Conservation (phyloP, 371 early-diverging fungal genomes). For the Choanephora cucurbitarum region DNA sequence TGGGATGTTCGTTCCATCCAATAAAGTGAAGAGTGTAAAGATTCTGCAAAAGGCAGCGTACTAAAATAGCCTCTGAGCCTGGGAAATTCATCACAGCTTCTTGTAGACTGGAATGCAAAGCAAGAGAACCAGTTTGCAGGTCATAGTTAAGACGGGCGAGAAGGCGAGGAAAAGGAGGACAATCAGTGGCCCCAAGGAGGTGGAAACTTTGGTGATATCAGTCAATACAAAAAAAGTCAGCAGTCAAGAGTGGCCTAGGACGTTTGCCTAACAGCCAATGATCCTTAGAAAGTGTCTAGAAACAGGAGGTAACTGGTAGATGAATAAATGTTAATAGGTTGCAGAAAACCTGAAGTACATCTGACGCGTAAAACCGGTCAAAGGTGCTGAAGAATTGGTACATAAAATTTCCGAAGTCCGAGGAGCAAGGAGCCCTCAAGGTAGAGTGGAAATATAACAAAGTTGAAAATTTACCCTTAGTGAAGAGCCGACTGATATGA, state of each 20-base stretch:
- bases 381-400: not conserved
- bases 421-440: not conserved
- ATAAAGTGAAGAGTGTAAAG: too few relatives aligned
- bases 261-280: not conserved
- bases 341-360: not conserved
- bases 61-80: too few relatives aligned
- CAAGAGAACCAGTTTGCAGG: not conserved
- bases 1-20: too few relatives aligned
- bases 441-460: not conserved
- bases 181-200: not conserved
- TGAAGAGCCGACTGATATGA: not conserved
- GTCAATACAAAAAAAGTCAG: not conserved
- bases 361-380: not conserved
- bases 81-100: not conserved
- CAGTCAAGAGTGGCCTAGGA: not conserved
- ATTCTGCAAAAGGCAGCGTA: too few relatives aligned
- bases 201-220: not conserved
- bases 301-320: not conserved
- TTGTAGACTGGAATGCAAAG: not conserved
- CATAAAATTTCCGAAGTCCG: not conserved
- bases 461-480: not conserved
- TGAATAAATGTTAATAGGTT: not conserved
- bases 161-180: not conserved
- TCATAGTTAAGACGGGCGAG: not conserved
- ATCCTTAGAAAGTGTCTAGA: not conserved